phyloP scores from a whole-genome alignment of 176 grass and related monocot species.

The Zizania latifolia region DNA sequence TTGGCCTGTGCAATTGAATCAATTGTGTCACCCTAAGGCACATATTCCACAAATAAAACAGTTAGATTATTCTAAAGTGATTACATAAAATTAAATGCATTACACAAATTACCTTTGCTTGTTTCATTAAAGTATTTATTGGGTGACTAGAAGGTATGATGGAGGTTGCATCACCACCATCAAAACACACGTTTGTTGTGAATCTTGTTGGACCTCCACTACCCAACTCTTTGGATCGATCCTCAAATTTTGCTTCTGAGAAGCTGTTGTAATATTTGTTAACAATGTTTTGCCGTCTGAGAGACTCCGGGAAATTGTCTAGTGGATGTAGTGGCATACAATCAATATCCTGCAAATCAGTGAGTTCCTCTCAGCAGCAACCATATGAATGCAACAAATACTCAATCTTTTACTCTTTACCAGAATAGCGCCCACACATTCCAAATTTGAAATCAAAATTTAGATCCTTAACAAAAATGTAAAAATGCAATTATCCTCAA shows the following conservation, averaged over 20 bases:
- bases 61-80: conserved; percentile 34
- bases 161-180: conserved; percentile 40
- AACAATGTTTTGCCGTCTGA: conserved; percentile 49
- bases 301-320: conserved; percentile 79
- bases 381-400: not conserved
- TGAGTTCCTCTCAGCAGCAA: conserved; percentile 18
- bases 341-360: conserved; percentile 82
- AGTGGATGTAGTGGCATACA: conserved; percentile 85
- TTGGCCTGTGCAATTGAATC: conserved; percentile 82
- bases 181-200: conserved; percentile 41
- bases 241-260: conserved; percentile 48
- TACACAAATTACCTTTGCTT: conserved; percentile 54
- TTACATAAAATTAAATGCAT: conserved; percentile 24
- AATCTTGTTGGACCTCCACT: conserved; percentile 37
- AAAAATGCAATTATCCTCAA: not conserved
- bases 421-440: not conserved
- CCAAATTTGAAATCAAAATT: not conserved
- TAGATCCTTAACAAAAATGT: not conserved
- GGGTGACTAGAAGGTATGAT: conserved; percentile 48
- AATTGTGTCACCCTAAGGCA: conserved; percentile 61
- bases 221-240: conserved; percentile 50
- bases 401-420: not conserved
- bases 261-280: conserved; percentile 58
- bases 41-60: conserved; percentile 29
- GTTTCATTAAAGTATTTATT: conserved; percentile 60